Conservation (phyloP, 768 basidiomycete genomes). For the Amanita pallidorosea region DNA sequence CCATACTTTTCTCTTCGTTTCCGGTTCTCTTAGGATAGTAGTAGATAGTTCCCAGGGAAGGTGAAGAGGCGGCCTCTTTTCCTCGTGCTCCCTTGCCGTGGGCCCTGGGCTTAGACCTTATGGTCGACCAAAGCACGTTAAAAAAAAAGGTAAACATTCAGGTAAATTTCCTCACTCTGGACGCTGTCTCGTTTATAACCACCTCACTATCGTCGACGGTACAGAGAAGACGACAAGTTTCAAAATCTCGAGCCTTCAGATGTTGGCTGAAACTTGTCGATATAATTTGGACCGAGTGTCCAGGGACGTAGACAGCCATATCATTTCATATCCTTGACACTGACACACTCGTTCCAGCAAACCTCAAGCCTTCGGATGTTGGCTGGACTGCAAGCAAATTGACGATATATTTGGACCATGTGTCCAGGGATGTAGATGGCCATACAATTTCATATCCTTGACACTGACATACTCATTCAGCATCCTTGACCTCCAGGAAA, state of each 20-base stretch:
- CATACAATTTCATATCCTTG: background rate
- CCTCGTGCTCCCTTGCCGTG: background rate
- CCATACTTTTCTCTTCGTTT: background rate
- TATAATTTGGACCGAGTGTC: no score
- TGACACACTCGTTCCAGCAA: no score
- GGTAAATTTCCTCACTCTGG: background rate
- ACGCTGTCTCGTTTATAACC: background rate
- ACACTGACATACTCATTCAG: background rate
- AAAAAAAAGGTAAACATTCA: background rate
- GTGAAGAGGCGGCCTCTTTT: background rate
- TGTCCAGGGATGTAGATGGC: background rate
- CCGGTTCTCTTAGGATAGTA: background rate
- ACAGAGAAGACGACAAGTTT: no score
- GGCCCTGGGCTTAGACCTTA: background rate
- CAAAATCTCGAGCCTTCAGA: no score
- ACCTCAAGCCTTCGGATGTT: no score
- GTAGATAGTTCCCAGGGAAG: background rate
- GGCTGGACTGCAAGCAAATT: no score
- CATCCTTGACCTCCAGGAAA: background rate
- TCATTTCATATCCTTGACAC: no score
- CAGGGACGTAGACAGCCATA: no score
- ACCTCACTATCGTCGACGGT: background rate
- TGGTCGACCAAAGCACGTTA: background rate
- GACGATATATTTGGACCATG: no score
- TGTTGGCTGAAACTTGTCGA: no score